Evolutionary conservation across 768 basidiomycete genomes (phyloP).

Genomic region (Strobilomyces dryophilus): DNA sequence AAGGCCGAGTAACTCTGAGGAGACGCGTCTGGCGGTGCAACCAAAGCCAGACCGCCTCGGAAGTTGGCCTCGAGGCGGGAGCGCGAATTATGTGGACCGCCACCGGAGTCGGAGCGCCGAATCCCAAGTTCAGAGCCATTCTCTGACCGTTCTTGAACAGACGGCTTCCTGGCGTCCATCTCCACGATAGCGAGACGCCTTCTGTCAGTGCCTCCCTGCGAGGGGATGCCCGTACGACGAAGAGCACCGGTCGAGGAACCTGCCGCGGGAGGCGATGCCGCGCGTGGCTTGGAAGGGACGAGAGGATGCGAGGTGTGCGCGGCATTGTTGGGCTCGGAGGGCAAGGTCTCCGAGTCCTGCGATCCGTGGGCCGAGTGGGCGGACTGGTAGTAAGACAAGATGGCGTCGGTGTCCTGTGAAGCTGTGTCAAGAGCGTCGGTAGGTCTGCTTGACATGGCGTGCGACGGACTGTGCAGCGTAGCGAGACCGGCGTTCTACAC

Average conservation of each 20-base stretch:
- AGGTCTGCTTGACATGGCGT: background rate
- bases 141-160: conserved; percentile 27
- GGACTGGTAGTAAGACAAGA: conserved; percentile 55
- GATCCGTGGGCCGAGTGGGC: conserved; percentile 20
- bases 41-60: conserved; percentile 51
- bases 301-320: conserved; percentile 19
- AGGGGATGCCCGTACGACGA: conserved; percentile 48
- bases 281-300: conserved; percentile 7
- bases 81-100: conserved; percentile 30
- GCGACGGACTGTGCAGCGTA: conserved; percentile 15
- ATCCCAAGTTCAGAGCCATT: conserved; percentile 13
- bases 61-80: conserved; percentile 36
- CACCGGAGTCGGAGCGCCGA: conserved; percentile 23
- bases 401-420: conserved; percentile 38
- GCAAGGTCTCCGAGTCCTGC: conserved; percentile 19
- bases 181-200: conserved; percentile 65
- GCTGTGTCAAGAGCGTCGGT: conserved; percentile 4
- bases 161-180: conserved; percentile 37
- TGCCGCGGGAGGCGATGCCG: conserved; percentile 27
- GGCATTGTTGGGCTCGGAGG: conserved; percentile 48
- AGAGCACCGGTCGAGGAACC: conserved; percentile 28
- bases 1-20: conserved; percentile 49
- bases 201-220: conserved; percentile 60
- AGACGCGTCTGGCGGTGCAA: conserved; percentile 69
- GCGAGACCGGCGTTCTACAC: conserved; percentile 8